Base-by-base conservation (phyloP, 352 stramenopile species). In the Pythium dissotocum region DNA sequence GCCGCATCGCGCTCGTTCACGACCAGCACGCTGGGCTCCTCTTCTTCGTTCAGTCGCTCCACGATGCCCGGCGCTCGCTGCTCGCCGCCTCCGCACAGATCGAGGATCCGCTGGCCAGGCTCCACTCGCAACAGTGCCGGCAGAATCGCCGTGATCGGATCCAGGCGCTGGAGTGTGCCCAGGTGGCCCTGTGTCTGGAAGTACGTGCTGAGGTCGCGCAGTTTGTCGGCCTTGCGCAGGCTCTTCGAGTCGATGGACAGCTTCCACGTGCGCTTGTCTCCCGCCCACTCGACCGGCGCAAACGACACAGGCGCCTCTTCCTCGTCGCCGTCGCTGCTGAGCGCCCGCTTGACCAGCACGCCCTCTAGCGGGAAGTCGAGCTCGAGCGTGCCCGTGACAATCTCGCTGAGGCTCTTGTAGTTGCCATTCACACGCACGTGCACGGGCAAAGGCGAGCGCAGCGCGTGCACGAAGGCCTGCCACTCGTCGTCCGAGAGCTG, bases 81-180 rank as follows among this genome's bases (percentile, higher is more conserved):
- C 62, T 93, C 83, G 24, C 85, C 83, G 56, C 77, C 83, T 38
- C 84, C 82, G 38, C 84, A 90, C 24, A 94, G 74, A 72, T 94
- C 82, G 8, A 91, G 61, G 32, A 94, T 77, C 14, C 73, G 73
- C 69, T 98, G 80, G 54, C 95, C 79, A 4, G 87, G 88, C 65
- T 95, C 64, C 0, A 95, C 79, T 69, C 96, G 76, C 21, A 99
- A 83, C 55, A 99, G 97, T 44, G 97, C 77, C 4, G 97, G 95
- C 5, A 98, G 87, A 40, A 99, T 80, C 84, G 98, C 99, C 49
- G 88, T 97, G 33, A 97, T 95, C 9, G 98, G 84, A 69, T 99
- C 98, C 67, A 99, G 96, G 28, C 84, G 80, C 42, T 98, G 91
- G 2, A 99, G 77, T 35, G 83, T 97, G 1, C 97, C 95, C 21